phyloP scores from a whole-genome alignment of 2,329 filamentous ascomycete species.

The Sporothrix dimorphospora region DNA sequence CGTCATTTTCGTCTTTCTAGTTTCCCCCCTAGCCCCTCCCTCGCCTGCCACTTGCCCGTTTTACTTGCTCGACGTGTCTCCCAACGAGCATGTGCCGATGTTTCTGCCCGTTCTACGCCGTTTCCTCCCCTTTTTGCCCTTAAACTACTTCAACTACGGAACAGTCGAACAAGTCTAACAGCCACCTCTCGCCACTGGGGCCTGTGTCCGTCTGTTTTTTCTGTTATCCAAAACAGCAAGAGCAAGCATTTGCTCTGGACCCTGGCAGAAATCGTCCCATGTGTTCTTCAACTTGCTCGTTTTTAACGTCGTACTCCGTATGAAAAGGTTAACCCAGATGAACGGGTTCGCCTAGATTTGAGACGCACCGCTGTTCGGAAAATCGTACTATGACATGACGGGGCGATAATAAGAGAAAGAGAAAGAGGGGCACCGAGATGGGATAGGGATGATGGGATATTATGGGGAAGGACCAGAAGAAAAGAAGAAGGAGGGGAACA shows the following conservation, averaged over 20 bases:
- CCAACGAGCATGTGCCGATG: not conserved
- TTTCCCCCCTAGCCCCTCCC: not conserved
- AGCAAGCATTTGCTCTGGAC: not conserved
- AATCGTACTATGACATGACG: not conserved
- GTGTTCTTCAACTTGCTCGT: not conserved
- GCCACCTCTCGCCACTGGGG: not conserved
- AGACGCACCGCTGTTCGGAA: conserved; percentile 14
- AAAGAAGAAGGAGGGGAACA: not conserved
- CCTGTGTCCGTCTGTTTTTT: not conserved
- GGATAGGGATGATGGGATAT: not conserved
- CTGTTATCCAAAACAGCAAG: conserved; percentile 4
- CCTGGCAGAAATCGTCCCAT: conserved; percentile 16
- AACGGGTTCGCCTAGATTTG: not conserved
- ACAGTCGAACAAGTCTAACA: not conserved
- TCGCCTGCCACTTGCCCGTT: not conserved
- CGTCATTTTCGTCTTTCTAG: not conserved
- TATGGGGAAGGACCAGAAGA: not conserved
- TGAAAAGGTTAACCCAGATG: not conserved
- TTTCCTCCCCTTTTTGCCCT: conserved; percentile 1
- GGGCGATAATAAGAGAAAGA: not conserved
- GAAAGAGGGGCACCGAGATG: not conserved
- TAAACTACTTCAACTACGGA: not conserved
- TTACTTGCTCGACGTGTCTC: not conserved
- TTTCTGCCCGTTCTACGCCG: not conserved
- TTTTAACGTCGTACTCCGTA: too few relatives aligned